phyloP scores from a whole-genome alignment of 768 basidiomycete species.

The Cystobasidium ongulense region DNA sequence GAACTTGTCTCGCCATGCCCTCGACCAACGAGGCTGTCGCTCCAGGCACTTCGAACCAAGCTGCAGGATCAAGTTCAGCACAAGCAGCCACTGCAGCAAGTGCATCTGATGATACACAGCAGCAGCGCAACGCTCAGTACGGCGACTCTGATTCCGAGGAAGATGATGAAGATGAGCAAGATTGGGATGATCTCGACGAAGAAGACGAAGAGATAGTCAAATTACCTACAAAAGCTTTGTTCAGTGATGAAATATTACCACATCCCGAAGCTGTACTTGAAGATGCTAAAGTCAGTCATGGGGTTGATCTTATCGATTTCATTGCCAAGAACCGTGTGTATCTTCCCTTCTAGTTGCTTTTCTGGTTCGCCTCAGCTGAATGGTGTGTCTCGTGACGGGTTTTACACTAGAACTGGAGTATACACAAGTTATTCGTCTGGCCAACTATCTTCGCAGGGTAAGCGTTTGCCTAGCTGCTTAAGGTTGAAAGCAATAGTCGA shows the following conservation, averaged over 20 bases:
- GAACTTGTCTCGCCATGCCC: neutral
- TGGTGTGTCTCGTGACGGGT: too few species aligned
- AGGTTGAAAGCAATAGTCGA: neutral
- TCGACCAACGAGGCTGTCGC: neutral
- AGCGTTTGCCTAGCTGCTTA: too few species aligned
- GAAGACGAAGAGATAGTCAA: neutral
- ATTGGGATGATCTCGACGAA: slow-evolving; percentile 28
- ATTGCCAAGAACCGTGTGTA: slow-evolving; percentile 56
- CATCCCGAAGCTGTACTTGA: slow-evolving; percentile 56
- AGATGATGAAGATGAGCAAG: slow-evolving; percentile 5
- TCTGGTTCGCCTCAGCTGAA: neutral
- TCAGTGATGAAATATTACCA: slow-evolving; percentile 59
- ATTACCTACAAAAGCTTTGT: slow-evolving; percentile 58
- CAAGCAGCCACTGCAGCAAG: neutral
- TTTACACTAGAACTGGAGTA: slow-evolving; percentile 73
- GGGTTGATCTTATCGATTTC: slow-evolving; percentile 56
- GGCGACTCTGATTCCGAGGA: neutral
- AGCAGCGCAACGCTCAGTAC: neutral
- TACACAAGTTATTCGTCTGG: slow-evolving; percentile 66
- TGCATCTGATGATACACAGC: neutral
- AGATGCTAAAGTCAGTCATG: slow-evolving; percentile 57
- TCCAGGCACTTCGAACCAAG: neutral
- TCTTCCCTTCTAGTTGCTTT: too few species aligned
- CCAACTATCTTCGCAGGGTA: slow-evolving; percentile 79
- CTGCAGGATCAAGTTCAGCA: neutral